Percentiles rank a stretch among this genome's conserved stretches.
These are phyloP conservation scores for Rhododendron ovatum DNA, from an alignment of 148 eudicot species.

Conservation along the genomic window DNA sequence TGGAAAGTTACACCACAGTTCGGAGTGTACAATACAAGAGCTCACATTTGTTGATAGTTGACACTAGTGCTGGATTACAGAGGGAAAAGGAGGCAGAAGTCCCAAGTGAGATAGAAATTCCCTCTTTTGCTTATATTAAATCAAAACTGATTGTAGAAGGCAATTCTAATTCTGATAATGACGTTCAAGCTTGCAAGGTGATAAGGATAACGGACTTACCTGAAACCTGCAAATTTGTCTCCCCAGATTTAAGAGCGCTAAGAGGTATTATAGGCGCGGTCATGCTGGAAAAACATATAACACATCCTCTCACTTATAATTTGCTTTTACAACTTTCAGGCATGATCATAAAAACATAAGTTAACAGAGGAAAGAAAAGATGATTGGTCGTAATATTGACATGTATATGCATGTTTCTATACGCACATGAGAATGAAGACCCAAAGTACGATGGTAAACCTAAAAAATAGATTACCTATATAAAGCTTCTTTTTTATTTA, in stretches of 20 bases:
- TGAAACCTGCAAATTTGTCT: slow-evolving; percentile 73
- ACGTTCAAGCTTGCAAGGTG: not conserved
- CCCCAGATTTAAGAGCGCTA: slow-evolving; percentile 71
- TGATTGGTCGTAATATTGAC: not conserved
- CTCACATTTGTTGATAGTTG: not conserved
- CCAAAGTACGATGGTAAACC: not conserved
- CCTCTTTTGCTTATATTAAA: not conserved
- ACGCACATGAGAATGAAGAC: not conserved
- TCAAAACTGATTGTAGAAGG: not conserved
- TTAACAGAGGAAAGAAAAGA: not conserved
- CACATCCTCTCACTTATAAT: slow-evolving; percentile 6
- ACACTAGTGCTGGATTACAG: not conserved
- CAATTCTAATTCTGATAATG: not conserved
- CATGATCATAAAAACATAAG: not conserved
- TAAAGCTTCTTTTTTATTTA: not conserved
- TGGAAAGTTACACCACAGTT: not conserved
- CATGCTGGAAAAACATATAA: slow-evolving; percentile 55
- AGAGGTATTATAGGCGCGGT: slow-evolving; percentile 84
- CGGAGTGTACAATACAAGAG: not conserved
- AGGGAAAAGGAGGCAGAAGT: not conserved
- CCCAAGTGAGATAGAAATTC: not conserved
- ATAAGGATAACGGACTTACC: slow-evolving; percentile 38
- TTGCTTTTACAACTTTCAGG: not conserved
- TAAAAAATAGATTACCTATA: not conserved
- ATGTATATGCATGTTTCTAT: not conserved